Conservation (phyloP, 345 rosid species). For the Populus simonii region DNA sequence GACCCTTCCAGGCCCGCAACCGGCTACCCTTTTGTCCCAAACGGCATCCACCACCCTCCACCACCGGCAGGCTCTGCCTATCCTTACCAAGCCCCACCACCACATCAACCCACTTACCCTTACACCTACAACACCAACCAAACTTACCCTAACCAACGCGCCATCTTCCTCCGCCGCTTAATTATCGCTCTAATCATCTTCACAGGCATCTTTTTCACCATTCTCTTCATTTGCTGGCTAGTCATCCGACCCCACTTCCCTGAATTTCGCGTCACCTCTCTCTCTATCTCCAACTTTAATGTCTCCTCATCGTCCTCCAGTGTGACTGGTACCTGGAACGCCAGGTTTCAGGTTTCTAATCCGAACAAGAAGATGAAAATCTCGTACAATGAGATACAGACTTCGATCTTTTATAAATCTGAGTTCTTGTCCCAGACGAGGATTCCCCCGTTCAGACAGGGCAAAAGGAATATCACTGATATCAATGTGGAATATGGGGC, state of each 20-base stretch:
- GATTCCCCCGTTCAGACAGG: constrained; percentile 58
- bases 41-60: constrained; percentile 6
- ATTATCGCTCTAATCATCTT: constrained; percentile 29
- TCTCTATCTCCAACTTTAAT: constrained; percentile 60
- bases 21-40: constrained; percentile 5
- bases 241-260: constrained; percentile 72
- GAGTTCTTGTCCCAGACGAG: constrained; percentile 40
- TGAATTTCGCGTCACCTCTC: constrained; percentile 41
- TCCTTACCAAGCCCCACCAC: constrained; percentile 15
- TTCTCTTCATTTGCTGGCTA: constrained; percentile 60
- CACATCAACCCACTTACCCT: constrained; percentile 20
- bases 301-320: constrained; percentile 30
- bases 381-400: constrained; percentile 31
- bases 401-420: constrained; percentile 23
- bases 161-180: constrained; percentile 48
- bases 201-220: constrained; percentile 39
- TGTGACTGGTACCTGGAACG: constrained; percentile 56
- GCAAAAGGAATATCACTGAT: constrained; percentile 34
- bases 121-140: constrained; percentile 34
- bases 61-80: neutral
- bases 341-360: constrained; percentile 47
- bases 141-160: constrained; percentile 36
- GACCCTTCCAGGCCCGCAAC: constrained; percentile 21
- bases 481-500: constrained; percentile 40
- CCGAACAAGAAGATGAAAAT: constrained; percentile 71